Base-by-base conservation (phyloP, 495 filamentous ascomycete species). In the Daldinia vernicosa region DNA sequence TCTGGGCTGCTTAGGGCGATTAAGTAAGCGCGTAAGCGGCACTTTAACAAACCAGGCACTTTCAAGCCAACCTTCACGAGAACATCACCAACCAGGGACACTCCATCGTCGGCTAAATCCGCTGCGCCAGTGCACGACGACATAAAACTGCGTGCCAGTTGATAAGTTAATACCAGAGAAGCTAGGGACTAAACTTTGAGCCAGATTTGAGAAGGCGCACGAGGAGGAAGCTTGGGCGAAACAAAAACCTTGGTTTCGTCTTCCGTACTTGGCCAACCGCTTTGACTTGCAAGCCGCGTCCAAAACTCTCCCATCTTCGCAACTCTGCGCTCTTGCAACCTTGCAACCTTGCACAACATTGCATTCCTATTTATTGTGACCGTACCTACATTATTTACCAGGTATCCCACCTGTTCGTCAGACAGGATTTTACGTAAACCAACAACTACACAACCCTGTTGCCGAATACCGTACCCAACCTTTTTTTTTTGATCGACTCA, bases 21-120 rank as follows among this genome's bases (percentile, higher is more conserved):
- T 73, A 73, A 40, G 62, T 73, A 73, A 73, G 51, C 70, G 58
- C 19, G 19, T 45, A 51, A 57, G 58, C 58, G 66, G 66, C 66
- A 73, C 70, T 73, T 72, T 64, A 66, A 57, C 57, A 66, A 66
- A 65, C 45, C 64, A 69, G 45, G 24, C 58, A 35, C 27, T 66
- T 71, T 63, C 57, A 60, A 40, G 66, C 43, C 57, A 73, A 63
- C 51, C 55, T 64, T 69, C 43, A 66, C 70, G 57, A 66, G 61
- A 73, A 69, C 70, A 73, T 69, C 70, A 62, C 66, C 62, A 51
- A 59, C 52, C 40, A 62, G 39, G 11, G 4, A 53, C 37, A 54
- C 55, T 50, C 4, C 51, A 55, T 17, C 28, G 63, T 54, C 35
- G 37, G 26, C 51, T 40, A 52, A 66, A 65, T 50, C 54, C 35